These are phyloP conservation scores for Nepenthes alata DNA, from an alignment of 179 eudicot species.

Conservation along the genomic window DNA sequence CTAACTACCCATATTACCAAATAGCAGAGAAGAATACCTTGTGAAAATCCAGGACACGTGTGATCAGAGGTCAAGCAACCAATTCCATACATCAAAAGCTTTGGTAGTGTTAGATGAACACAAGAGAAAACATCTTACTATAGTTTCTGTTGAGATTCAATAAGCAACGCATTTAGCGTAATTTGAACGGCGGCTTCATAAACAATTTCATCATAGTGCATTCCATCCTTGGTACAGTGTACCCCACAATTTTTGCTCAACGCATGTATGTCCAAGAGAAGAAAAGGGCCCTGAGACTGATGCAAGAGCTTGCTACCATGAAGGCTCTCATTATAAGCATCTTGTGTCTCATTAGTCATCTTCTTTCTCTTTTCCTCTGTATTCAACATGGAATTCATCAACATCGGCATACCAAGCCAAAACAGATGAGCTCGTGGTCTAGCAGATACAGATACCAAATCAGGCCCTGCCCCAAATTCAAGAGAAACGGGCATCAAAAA, in stretches of 20 bases:
- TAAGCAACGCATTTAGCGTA: conserved; percentile 77
- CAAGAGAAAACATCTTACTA: conserved; percentile 13
- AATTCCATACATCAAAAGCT: neutral
- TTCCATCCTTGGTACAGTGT: conserved; percentile 69
- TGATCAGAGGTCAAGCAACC: conserved; percentile 5
- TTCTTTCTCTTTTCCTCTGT: conserved; percentile 69
- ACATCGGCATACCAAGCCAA: conserved; percentile 78
- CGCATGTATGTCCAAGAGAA: conserved; percentile 45
- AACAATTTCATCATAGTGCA: conserved; percentile 69
- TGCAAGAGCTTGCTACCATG: conserved; percentile 46
- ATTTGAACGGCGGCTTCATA: conserved; percentile 73
- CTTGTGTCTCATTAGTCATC: conserved; percentile 38
- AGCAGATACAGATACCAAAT: conserved; percentile 11
- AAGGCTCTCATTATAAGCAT: conserved; percentile 39
- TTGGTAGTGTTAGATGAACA: conserved; percentile 2
- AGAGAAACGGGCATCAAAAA: conserved; percentile 27
- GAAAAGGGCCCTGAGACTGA: conserved; percentile 50
- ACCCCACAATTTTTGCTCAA: conserved; percentile 62
- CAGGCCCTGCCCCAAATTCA: conserved; percentile 12
- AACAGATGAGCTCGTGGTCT: conserved; percentile 57
- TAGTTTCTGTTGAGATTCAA: conserved; percentile 77
- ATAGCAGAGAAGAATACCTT: conserved; percentile 13
- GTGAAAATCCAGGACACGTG: conserved; percentile 8
- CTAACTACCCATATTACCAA: neutral
- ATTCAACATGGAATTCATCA: conserved; percentile 70